Base-by-base conservation (phyloP, 1,139 yeast genomes). In the Protomyces macrosporus region DNA sequence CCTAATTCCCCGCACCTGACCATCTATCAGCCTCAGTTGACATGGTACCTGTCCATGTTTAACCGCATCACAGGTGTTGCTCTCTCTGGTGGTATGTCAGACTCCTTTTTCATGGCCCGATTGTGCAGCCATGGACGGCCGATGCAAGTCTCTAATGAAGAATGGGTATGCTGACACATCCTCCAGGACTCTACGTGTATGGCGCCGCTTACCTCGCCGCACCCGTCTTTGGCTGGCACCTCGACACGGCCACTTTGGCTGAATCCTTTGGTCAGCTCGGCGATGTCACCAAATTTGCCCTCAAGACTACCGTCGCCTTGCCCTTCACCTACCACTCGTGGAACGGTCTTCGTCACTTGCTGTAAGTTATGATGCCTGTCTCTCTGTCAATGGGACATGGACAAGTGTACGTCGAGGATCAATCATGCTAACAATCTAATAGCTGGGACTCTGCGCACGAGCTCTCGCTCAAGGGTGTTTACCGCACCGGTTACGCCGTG, bases 1-100 rank as follows among this genome's bases (percentile, higher is more conserved):
- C 98, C 98, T 55, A 78, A 82, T 45, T 90, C 97, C 52, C 98
- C 98, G 66, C 96, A 93, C 76, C 81, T 93, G 74, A 78, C 85
- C 67, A 91, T 93, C 74, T 93, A 91, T 79, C 81, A 90, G 78
- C 95, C 95, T 62, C 97, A 93, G 79, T 76, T 91, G 70, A 89
- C 98, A 53, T 82, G 87, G 88, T 77, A 82, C 69, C 75, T 93
- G 74, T 91, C 98, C 4, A 79, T 86, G 45, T 75, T 87, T 68
- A 98, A 93, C 78, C 87, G 98, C 81, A 77, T 93, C 72, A 84
- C 95, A 55, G 97, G 98, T 74, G 87, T 90, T 37, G 83, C 84
- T 57, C 78, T 93, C 74, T 97, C 91, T 52, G 84, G 81, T 67
- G 86, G 83, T 58, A 14, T 34, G 55, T n/a, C 12, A 4, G 32